Base-by-base conservation (phyloP, 2,329 filamentous ascomycete genomes). In the Aspergillus carbonarius region DNA sequence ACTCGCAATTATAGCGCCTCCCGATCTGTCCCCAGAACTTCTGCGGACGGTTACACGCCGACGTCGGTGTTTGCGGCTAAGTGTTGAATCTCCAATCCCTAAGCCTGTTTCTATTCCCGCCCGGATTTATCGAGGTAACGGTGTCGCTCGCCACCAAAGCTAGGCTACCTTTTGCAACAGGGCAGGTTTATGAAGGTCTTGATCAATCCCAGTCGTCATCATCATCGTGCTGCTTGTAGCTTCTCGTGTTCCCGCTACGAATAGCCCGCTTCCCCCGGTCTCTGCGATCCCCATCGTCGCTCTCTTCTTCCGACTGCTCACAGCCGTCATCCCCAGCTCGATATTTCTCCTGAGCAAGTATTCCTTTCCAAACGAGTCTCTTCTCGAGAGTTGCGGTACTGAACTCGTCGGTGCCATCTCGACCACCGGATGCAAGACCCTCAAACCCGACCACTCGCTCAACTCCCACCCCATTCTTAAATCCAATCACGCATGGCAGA, bases 381-480 rank as follows among this genome's bases (percentile, higher is more conserved):
- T 71, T 76, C 66, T 81, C 79, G 55, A 81, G 61, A 34, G 73
- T 73, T 37, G 61, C 66, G 3, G 77, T 77, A 57, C 67, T 69
- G 58, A 81, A 80, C 25, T 67, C 68, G 46, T 75, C 70, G 13
- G 66, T 69, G n/a, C 71, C 74, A 66, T 79, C 76, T 47, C 61
- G 55, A 25, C 74, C 75, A 10, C 73, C 66, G 50, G 67, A 63
- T 40, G 75, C 76, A 48, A 80, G 57, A 13, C 79, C 79, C 51
- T 81, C 79, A 66, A 82, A 82, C 2, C 79, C 79, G 52, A 79
- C 70, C 17, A 82, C 70, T 40, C 78, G 66, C 53, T 79, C 79
- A 53, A 76, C 73, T 0, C 72, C 74, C 17, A 78, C 67, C 25
- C 79, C 79, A 66, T 79, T 78, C 55, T 76, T 72, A 57, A 82